Conservation (phyloP, 2,329 filamentous ascomycete genomes). For the Escovopsis weberi region DNA sequence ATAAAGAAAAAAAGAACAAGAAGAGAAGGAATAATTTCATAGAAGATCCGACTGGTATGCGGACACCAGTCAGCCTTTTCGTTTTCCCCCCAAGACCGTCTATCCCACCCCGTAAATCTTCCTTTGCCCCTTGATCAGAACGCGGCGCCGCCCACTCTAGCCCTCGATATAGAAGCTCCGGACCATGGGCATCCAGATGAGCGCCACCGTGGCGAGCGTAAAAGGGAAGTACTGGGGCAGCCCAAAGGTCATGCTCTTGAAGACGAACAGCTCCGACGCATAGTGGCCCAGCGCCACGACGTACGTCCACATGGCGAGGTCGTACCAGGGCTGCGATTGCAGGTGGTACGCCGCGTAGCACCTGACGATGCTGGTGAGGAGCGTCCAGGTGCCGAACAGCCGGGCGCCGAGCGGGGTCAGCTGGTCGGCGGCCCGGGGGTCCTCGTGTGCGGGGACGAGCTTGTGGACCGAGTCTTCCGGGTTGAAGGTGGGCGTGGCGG, state of each 20-base stretch:
- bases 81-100: neutral
- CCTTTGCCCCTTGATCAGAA: no score
- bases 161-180: constrained; percentile 51
- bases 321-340: constrained; percentile 55
- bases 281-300: constrained; percentile 66
- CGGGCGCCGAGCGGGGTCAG: constrained; percentile 64
- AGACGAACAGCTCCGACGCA: constrained; percentile 65
- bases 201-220: constrained; percentile 32
- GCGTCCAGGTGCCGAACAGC: constrained; percentile 79
- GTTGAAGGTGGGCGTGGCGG: constrained; percentile 27
- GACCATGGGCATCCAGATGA: constrained; percentile 51
- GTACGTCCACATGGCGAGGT: constrained; percentile 72
- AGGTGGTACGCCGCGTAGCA: constrained; percentile 78
- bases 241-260: constrained; percentile 55
- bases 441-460: constrained; percentile 31
- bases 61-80: neutral
- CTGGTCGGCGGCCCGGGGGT: constrained; percentile 37
- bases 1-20: neutral
- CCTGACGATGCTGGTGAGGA: constrained; percentile 61
- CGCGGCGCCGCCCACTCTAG: no score
- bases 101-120: neutral
- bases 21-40: no score
- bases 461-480: constrained; percentile 40
- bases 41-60: no score
- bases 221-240: constrained; percentile 42